Conservation (phyloP, 148 eudicot species). For the Rhododendron griersonianum region DNA sequence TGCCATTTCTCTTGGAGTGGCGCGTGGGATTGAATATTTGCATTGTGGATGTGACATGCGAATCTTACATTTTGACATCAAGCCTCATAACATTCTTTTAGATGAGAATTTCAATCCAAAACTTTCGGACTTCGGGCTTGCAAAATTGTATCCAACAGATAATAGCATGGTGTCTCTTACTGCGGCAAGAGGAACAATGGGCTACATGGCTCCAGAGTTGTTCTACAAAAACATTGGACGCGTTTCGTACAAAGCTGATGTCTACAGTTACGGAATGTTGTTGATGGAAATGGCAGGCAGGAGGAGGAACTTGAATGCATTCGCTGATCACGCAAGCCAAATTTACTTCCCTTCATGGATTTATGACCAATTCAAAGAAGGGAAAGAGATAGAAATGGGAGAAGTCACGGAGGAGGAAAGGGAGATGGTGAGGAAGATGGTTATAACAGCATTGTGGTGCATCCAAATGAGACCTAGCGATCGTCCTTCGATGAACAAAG, state of each 20-base stretch:
- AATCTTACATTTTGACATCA: conserved; percentile 12
- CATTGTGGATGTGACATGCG: conserved; percentile 25
- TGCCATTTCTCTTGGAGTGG: conserved; percentile 20
- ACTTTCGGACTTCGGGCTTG: conserved; percentile 22
- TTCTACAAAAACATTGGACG: not conserved
- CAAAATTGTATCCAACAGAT: conserved; percentile 14
- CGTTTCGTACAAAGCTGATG: not conserved
- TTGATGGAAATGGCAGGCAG: not conserved
- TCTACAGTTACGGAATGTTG: not conserved
- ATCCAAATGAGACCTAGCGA: not conserved
- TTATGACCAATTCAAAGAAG: not conserved
- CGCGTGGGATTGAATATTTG: conserved; percentile 20
- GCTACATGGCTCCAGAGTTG: not conserved
- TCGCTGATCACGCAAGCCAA: not conserved
- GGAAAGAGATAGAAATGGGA: not conserved
- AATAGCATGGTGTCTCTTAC: conserved; percentile 7
- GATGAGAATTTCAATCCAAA: conserved; percentile 19
- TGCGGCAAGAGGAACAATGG: not conserved
- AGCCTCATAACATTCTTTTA: not conserved
- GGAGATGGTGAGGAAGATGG: conserved; percentile 1
- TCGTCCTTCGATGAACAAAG: conserved; percentile 8
- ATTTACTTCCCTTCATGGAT: not conserved
- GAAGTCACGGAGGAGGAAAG: not conserved
- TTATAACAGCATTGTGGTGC: not conserved
- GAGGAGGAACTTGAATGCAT: not conserved